Base-by-base conservation (phyloP, 2,329 filamentous ascomycete genomes). In the Tolypocladium guangdongense region DNA sequence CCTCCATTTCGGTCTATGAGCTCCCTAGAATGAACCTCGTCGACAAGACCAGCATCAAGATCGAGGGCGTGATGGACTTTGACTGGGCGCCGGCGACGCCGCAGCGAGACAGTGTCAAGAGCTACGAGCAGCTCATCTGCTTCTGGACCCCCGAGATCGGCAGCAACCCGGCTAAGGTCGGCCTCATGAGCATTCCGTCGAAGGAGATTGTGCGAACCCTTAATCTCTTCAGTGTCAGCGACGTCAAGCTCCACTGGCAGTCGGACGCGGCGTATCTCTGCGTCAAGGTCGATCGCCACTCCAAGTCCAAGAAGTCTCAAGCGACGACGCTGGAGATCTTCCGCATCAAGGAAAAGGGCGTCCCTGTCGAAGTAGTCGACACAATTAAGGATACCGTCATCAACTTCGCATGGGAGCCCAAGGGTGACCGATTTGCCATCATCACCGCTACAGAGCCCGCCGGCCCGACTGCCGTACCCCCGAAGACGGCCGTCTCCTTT, bases 351-450 rank as follows among this genome's bases (percentile, higher is more conserved):
- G 93, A 99, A 73, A 99, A 99, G 82, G 92, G 93, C 61, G 93
- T 99, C 2, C 93, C 93, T 1, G 92, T 99, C 52, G 93, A 99
- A 72, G 93, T 97, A 54, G 90, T 99, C 51, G 93, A 99, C 72
- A 90, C 87, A 52, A 88, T 99, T 74, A 97, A 97, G 75, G 93
- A 97, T 66, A 96, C 91, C 1, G 93, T 99, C 62, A 95, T 99
- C 75, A 99, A 99, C 78, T 99, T 99, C 68, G 90, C 93, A 11
- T 99, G 93, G 93, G 93, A 99, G 68, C 93, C 93, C 58, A 96
- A 96, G 77, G 93, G 93, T 57, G 91, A 95, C 70, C 86, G 93
- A 39, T 99, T 99, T 69, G 90, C 96, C 60, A 86, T 96, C 66
- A 99, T 99, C 74, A 96, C 91, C 37, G 93, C 89, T 20, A 87